Conservation (phyloP, 352 stramenopile genomes). For the Globisporangium paddicum region DNA sequence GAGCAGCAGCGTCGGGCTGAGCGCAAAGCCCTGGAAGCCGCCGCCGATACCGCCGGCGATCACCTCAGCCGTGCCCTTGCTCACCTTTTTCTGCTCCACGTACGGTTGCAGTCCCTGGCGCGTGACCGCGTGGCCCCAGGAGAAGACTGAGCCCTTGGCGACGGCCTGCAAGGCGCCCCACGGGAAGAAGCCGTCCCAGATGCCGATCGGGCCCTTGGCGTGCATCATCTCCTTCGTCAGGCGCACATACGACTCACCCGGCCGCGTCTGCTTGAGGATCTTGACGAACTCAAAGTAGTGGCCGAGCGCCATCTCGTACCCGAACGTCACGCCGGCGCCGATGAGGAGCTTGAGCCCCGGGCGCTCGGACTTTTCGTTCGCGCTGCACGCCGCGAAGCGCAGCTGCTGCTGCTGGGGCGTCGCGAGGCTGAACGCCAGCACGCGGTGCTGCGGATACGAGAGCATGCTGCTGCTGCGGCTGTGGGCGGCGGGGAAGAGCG, state of each 20-base stretch:
- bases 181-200: slow-evolving; percentile 93
- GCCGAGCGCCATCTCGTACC: slow-evolving; percentile 85
- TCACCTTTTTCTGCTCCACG: slow-evolving; percentile 51
- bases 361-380: slow-evolving; percentile 32
- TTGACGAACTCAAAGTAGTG: slow-evolving; percentile 95
- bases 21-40: slow-evolving; percentile 91
- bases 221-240: slow-evolving; percentile 83
- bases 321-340: slow-evolving; percentile 75
- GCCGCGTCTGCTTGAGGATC: slow-evolving; percentile 91
- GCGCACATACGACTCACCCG: slow-evolving; percentile 69
- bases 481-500: slow-evolving; percentile 7
- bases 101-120: slow-evolving; percentile 48
- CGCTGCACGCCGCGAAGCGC: slow-evolving; percentile 7
- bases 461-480: background rate
- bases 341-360: slow-evolving; percentile 81
- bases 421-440: slow-evolving; percentile 19
- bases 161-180: slow-evolving; percentile 90
- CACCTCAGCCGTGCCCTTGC: slow-evolving; percentile 60
- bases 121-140: slow-evolving; percentile 82
- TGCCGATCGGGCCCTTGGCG: slow-evolving; percentile 83
- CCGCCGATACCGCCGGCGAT: slow-evolving; percentile 86
- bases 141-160: slow-evolving; percentile 90
- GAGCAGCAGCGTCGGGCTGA: slow-evolving; percentile 90
- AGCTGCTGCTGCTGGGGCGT: slow-evolving; percentile 4
- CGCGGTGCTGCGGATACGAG: slow-evolving; percentile 1